Base-by-base conservation (phyloP, 768 basidiomycete species). In the Suillus subluteus region DNA sequence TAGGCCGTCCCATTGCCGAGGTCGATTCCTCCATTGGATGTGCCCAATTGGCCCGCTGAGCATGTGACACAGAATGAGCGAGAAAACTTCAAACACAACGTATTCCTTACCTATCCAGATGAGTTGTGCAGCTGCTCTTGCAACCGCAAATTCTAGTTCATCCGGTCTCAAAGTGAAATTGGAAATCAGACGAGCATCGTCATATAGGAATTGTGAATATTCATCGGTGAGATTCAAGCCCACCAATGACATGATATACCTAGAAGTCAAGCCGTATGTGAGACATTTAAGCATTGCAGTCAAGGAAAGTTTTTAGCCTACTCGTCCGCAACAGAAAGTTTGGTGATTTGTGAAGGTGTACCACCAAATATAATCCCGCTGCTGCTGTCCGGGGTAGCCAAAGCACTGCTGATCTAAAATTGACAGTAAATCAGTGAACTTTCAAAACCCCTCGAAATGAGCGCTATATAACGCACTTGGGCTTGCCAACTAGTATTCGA, bases 61-160 rank as follows among this genome's bases (percentile, higher is more conserved):
- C 16, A 18, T 0, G 9, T 18, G 2, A 3, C 26, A 32, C 52
- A 5, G 16, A 9, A 1, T 30, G 52, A 54, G 26, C 2, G 4
- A 54, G 26, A 54, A 12, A 13, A 23, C 13, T 1, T 50, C 26
- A 30, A 62, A 62, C 23, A 2, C 6, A 6, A 26, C 9, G 23
- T 32, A 44, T 18, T 12, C n/a, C 43, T 43, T 35, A 69, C 69
- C 64, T 8, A 48, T 32, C 69, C 69, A 69, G 16, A 58, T 21
- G 43, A 69, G 15, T 30, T 48, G 44, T 23, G 69, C 69, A 11
- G 62, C 54, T 35, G 66, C 23, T 32, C 16, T 23, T 13, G 70
- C 66, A 23, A 67, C 21, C 1, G 64, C 69, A 30, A 65, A 54
- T 63, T 71, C 70, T n/a, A 71, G 26, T 23, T 67, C 12, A 50